These are phyloP conservation scores for Backusella australiensis DNA, from an alignment of 192 early-diverging fungal species.

Conservation along the genomic window DNA sequence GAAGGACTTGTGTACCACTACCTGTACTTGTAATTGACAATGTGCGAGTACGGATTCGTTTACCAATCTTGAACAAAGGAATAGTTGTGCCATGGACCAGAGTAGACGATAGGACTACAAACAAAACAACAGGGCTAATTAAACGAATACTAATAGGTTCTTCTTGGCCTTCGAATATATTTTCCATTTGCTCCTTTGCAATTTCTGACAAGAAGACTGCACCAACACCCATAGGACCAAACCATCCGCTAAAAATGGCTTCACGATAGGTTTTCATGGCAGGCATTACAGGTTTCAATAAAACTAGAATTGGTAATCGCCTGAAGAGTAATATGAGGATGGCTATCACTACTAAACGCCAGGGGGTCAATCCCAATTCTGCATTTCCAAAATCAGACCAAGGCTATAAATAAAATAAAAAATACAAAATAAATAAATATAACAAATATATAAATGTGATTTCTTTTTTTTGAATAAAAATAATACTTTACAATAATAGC, in stretches of 20 bases:
- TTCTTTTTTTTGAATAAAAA: not conserved
- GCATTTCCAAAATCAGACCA: constrained; percentile 62
- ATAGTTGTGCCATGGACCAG: constrained; percentile 85
- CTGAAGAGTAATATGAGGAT: constrained; percentile 68
- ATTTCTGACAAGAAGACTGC: constrained; percentile 51
- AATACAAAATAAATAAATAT: too few species aligned
- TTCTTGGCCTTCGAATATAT: constrained; percentile 13
- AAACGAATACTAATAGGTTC: constrained; percentile 20
- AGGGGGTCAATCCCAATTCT: constrained; percentile 53
- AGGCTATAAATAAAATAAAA: constrained; percentile 32
- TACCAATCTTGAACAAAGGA: constrained; percentile 70
- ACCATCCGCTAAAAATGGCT: constrained; percentile 85
- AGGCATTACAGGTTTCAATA: constrained; percentile 63
- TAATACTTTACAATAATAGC: constrained; percentile 51
- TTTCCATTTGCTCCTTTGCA: constrained; percentile 38
- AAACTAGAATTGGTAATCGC: constrained; percentile 67
- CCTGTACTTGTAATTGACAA: constrained; percentile 33
- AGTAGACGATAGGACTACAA: constrained; percentile 75
- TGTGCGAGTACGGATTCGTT: constrained; percentile 37
- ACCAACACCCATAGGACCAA: constrained; percentile 75
- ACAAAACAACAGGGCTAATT: constrained; percentile 59
- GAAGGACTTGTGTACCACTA: constrained; percentile 23
- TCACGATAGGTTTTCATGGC: constrained; percentile 70
- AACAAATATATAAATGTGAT: not conserved
- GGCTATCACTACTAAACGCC: constrained; percentile 63